Evolutionary conservation across 2,329 filamentous ascomycete species (phyloP), one percentile per base, ranked within the genome.

Genomic region (Colletotrichum karsti): DNA sequence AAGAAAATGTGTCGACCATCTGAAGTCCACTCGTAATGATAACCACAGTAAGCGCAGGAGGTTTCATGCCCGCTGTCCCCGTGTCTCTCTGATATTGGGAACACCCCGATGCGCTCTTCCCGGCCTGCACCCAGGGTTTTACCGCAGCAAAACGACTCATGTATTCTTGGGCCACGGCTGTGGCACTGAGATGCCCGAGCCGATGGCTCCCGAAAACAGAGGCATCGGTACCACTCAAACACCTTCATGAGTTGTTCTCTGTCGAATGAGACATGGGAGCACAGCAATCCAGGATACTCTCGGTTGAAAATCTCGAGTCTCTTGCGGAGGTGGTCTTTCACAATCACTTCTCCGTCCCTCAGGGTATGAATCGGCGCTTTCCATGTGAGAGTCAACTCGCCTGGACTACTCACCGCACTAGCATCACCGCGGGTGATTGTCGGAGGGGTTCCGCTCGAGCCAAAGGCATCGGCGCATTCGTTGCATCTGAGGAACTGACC

Each of bases 381-480:
- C 41, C 9, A 44, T 6, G 0, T 12, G 7, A 44, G 41, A n/a
- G 9, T 44, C 41, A 22, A 22, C 18, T 6, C 0, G 18, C 41
- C 41, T 42, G 18, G n/a, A 1, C n/a, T 6, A 42, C 18, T 6
- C 41, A 5, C 41, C 2, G n/a, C 22, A n/a, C n/a, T n/a, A n/a
- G n/a, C n/a, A n/a, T n/a, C n/a, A n/a, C 41, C 1, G 0, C 1
- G 41, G 0, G 41, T n/a, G 41, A 0, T 42, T 15, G 1, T 22
- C 18, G 41, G 41, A 0, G n/a, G n/a, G 8, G 9, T 2, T 9
- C 22, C 41, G 18, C 18, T n/a, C n/a, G n/a, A n/a, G n/a, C 41
- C 41, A 12, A 44, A 22, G 0, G 18, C 41, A 22, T 13, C 41
- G 0, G 41, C 41, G 5, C 41, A 44, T 0, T 22, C n/a, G n/a